A percentile compares a stretch with the other conserved stretches of the same genome.
phyloP scores from a whole-genome alignment of 352 stramenopile species.

The Globisporangium splendens region DNA sequence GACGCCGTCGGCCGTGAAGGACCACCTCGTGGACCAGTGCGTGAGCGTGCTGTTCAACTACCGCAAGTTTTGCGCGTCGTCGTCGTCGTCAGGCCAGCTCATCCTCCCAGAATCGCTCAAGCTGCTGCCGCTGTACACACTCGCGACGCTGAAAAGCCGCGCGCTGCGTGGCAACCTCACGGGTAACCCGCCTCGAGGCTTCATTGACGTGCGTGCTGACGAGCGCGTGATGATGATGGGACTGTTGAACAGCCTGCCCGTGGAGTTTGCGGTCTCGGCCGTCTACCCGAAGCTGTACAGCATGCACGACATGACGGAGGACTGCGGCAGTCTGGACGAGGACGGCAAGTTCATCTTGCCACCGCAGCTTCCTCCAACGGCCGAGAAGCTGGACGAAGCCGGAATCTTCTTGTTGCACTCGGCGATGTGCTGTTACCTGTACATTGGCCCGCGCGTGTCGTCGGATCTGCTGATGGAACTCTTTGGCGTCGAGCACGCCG shows the following conservation, averaged over 20 bases:
- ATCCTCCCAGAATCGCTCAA: constrained; percentile 92
- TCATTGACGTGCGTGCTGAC: constrained; percentile 84
- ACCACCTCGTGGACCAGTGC: constrained; percentile 81
- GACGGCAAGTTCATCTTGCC: constrained; percentile 75
- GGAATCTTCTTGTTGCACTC: constrained; percentile 88
- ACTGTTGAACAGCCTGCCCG: constrained; percentile 68
- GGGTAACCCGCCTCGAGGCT: constrained; percentile 70
- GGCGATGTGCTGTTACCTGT: constrained; percentile 85
- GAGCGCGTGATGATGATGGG: constrained; percentile 88
- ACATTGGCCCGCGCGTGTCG: constrained; percentile 73
- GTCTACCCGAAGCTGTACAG: constrained; percentile 89
- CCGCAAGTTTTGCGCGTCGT: constrained; percentile 89
- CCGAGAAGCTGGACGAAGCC: constrained; percentile 82
- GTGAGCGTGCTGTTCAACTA: constrained; percentile 90
- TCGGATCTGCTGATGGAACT: constrained; percentile 74
- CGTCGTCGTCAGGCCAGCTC: constrained; percentile 87
- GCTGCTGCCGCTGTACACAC: constrained; percentile 86
- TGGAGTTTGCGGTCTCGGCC: constrained; percentile 81
- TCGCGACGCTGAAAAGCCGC: constrained; percentile 84
- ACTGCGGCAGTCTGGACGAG: constrained; percentile 76
- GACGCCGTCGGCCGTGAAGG: constrained; percentile 70
- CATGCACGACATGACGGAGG: constrained; percentile 80
- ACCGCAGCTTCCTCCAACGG: constrained; percentile 69
- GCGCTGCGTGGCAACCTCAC: constrained; percentile 83
- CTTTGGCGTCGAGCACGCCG: constrained; percentile 80